Evolutionary conservation across 768 basidiomycete species (phyloP), one percentile per base, ranked within the genome.

Genomic region (Tubosaeta sp.): DNA sequence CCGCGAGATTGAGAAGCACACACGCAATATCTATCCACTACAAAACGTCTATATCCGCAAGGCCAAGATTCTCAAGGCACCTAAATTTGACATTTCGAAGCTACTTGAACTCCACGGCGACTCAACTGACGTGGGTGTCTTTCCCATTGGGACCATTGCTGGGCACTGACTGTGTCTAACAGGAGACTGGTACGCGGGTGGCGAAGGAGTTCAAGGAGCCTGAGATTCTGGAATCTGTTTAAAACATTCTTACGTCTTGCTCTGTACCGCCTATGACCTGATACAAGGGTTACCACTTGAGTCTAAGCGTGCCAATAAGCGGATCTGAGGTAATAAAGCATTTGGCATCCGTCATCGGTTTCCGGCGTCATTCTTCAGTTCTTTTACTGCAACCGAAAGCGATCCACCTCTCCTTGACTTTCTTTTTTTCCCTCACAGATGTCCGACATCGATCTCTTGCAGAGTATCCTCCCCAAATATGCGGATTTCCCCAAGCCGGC

Each of bases 1-100:
- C 61, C 86, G 95, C 62, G 97, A 99, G 81, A 99, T 99, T 61
- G 97, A 99, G 84, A 99, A 99, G 81, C 87, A 95, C 48, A 81
- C 86, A 56, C 81, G 92, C 65, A 89, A 87, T 72, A 98, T 98
- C 77, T 99, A 95, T 80, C 97, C 97, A 63, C 76, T 99, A 68
- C 95, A 98, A 80, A 98, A 98, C 73, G 95, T 97, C 69, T 95
- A 94, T 77, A 83, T 98, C 66, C 89, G 97, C 76, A 98, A 99
- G 80, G 95, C 90, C 63, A 99, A 99, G 83, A 97, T 99, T 70
- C 80, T 99, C 67, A 98, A 97, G 77, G 80, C 95, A 58, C 97
- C 97, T 59, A 97, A 95, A 73, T 94, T 95, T 71, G 95, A 97
- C 72, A 79, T 93, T 51, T 85, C 88, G 59, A 98, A 98, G 77